Percentiles rank a stretch among this genome's conserved stretches.
phyloP scores from a whole-genome alignment of 1,139 yeast genomes.

The Scheffersomyces segobiensis region DNA sequence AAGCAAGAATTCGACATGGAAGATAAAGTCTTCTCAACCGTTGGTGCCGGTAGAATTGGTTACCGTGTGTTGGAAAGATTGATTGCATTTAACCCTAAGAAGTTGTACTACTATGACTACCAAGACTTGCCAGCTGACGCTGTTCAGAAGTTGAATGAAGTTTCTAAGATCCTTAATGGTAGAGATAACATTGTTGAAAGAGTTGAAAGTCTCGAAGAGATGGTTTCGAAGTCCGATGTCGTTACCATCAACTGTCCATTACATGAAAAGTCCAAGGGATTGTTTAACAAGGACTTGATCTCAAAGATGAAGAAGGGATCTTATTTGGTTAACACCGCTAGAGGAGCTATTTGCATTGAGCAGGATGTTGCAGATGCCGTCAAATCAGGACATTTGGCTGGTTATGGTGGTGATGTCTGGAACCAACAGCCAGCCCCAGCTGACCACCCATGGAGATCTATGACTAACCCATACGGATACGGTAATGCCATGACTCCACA shows the following conservation, averaged over 20 bases:
- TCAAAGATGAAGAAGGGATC: slow-evolving; percentile 78
- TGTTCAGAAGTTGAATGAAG: slow-evolving; percentile 50
- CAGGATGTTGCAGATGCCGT: slow-evolving; percentile 81
- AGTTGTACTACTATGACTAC: slow-evolving; percentile 73
- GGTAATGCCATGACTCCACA: slow-evolving; percentile 91
- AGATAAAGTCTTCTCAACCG: slow-evolving; percentile 73
- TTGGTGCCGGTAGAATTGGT: slow-evolving; percentile 85
- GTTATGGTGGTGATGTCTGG: slow-evolving; percentile 89
- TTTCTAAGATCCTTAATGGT: slow-evolving; percentile 39
- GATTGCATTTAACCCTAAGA: slow-evolving; percentile 73
- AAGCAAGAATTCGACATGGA: slow-evolving; percentile 75
- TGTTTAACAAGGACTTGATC: slow-evolving; percentile 65
- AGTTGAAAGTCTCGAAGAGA: slow-evolving; percentile 63
- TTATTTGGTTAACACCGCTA: slow-evolving; percentile 78
- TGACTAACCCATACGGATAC: slow-evolving; percentile 64
- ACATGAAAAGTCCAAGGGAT: slow-evolving; percentile 67
- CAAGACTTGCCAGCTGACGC: slow-evolving; percentile 64
- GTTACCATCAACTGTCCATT: slow-evolving; percentile 81
- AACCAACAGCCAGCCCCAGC: slow-evolving; percentile 77
- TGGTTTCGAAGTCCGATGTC: slow-evolving; percentile 69
- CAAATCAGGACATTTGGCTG: slow-evolving; percentile 65
- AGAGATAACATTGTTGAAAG: slow-evolving; percentile 50
- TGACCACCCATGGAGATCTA: slow-evolving; percentile 75
- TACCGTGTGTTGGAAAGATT: slow-evolving; percentile 73
- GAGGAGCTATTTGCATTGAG: slow-evolving; percentile 77